Evolutionary conservation across 805 yeast genomes (phyloP), one percentile per base, ranked within the genome.

Genomic region (Blastobotrys peoriensis): DNA sequence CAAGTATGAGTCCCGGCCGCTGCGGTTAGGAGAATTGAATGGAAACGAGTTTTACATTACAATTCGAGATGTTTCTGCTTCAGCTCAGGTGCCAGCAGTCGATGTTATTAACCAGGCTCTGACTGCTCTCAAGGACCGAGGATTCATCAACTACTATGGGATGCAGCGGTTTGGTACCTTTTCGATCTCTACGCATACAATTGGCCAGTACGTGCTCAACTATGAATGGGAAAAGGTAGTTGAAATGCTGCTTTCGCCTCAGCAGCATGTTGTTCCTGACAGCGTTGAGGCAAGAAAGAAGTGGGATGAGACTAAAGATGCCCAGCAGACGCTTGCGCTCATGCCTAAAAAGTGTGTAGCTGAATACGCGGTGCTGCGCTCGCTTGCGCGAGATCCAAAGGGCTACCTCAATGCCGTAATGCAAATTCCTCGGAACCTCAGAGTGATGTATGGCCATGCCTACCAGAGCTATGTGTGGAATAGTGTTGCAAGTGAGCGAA

Each of bases 141-240:
- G 99, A 0, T 93, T 86, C 58, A 83, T 93, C 51, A 93, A 93
- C 63, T 93, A 93, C 60, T 93, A 76, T 62, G 99, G 99, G n/a
- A 83, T 93, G 89, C 99, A 93, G 69, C 72, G 99, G 59, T 93
- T 93, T 62, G 99, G 99, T 22, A 89, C 98, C 0, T 91, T 87
- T 59, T 85, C 96, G 9, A 73, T 88, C 22, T 86, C 98, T 2
- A 89, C 98, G 0, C 97, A 93, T 63, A 75, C 73, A 23, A 71
- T 89, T 43, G 99, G 99, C 40, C 77, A 76, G 49, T 73, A 73
- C 49, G 70, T 91, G 21, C 66, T 93, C 40, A 71, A 77, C 40
- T 78, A 76, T 28, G 79, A 88, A 45, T 93, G 95, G 88, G 75
- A 83, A 54, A 73, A 69, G 10, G 96, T 94, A 1, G 91, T 74